Base-by-base conservation (phyloP, 148 eudicot species). In the Camellia japonica region DNA sequence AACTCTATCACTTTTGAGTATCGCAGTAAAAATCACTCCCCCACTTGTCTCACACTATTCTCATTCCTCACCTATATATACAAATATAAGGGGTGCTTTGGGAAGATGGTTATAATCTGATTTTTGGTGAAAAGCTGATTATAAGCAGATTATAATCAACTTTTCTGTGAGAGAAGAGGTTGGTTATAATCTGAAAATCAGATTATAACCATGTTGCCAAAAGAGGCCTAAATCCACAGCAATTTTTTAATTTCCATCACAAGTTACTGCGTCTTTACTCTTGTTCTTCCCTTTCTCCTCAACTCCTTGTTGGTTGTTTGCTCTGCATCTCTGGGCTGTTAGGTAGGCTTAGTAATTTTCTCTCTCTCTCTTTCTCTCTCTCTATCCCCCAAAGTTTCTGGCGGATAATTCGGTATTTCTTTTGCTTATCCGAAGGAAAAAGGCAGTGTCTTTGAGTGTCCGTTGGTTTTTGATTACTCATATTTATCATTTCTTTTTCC, bases 401-500 rank as follows among this genome's bases (percentile, higher is more conserved):
- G 68, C 78, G 68, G 78, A 75, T 75, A 44, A 75, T 30, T 75
- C 55, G 78, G 55, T 44, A 67, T 10, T 4, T 6, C 41, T 11
- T 75, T 62, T 62, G 70, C 69, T 61, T 63, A 30, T 41, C 54
- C 68, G 61, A 23, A 23, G 44, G 70, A 47, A 76, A 76, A 76
- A 76, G 43, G 18, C 58, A 23, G 69, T 8, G 58, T 10, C 20
- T 60, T 75, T 42, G 51, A 75, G 68, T 49, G 4, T 56, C 78
- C 58, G 2, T 19, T 47, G 68, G 55, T 54, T n/a, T 75, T 62
- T 63, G 70, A 5, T 46, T 62, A 54, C 61, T 71, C 74, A 30
- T 19, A 71, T 73, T 58, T 41, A 9, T 54, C 76, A 13, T 43
- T 43, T 30, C 18, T 42, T 42, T 59, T 60, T 75, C 41, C 52